phyloP scores from a whole-genome alignment of 176 grass and related monocot species.

The Typha latifolia region DNA sequence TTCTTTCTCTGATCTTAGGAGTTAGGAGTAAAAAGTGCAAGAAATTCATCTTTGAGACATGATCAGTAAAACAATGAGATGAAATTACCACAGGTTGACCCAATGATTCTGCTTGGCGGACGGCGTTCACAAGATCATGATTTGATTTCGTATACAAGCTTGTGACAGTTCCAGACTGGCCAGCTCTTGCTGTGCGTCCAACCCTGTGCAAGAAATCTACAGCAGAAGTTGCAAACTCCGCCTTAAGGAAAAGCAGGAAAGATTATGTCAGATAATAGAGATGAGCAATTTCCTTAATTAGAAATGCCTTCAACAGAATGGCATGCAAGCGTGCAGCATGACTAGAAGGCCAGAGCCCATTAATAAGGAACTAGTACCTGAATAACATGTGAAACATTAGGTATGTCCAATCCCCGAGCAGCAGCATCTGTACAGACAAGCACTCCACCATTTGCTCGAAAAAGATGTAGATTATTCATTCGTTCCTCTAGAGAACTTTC shows the following conservation, averaged over 20 bases:
- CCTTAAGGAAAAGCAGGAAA: slow-evolving; percentile 31
- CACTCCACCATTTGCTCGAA: slow-evolving; percentile 64
- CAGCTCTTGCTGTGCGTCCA: slow-evolving; percentile 82
- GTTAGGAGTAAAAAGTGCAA: background rate
- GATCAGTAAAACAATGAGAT: background rate
- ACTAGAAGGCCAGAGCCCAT: background rate
- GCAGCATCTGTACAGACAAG: slow-evolving; percentile 98
- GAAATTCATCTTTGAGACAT: background rate
- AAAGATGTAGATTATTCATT: slow-evolving; percentile 45
- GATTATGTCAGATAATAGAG: background rate
- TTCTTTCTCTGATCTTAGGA: background rate
- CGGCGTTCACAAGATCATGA: slow-evolving; percentile 66
- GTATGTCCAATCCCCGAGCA: slow-evolving; percentile 84
- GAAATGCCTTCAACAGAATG: background rate
- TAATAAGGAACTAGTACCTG: slow-evolving; percentile 34
- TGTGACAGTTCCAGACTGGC: slow-evolving; percentile 73
- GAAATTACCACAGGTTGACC: slow-evolving; percentile 65
- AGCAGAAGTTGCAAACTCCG: slow-evolving; percentile 87
- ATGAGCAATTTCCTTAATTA: background rate
- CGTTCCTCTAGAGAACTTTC: slow-evolving; percentile 69
- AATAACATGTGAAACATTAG: slow-evolving; percentile 83
- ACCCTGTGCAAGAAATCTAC: slow-evolving; percentile 98
- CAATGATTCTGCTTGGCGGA: slow-evolving; percentile 61
- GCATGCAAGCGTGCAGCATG: background rate
- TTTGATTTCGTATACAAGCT: slow-evolving; percentile 72